Conservation (phyloP, 768 basidiomycete species). For the Boletus tomentosulus region DNA sequence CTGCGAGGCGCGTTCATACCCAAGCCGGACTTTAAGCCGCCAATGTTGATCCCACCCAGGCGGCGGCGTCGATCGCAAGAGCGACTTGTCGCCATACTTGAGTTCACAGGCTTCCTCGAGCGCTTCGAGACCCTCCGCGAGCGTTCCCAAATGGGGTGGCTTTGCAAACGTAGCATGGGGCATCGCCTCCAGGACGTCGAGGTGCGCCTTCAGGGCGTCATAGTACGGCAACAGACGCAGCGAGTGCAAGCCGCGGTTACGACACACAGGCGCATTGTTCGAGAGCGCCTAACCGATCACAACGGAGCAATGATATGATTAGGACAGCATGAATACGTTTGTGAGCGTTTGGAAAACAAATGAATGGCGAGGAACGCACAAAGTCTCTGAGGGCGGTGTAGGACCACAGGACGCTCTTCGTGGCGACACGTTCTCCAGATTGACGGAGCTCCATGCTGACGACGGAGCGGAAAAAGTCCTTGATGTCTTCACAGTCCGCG, state of each 20-base stretch:
- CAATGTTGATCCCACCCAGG: constrained; percentile 54
- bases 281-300: constrained; percentile 52
- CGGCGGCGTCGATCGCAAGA: constrained; percentile 27
- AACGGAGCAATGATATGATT: background rate
- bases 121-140: constrained; percentile 54
- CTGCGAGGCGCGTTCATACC: constrained; percentile 61
- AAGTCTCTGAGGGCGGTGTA: constrained; percentile 76
- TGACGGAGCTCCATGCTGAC: constrained; percentile 77
- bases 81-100: constrained; percentile 44
- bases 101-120: constrained; percentile 64
- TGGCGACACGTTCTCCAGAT: constrained; percentile 73
- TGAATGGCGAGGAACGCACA: constrained; percentile 34
- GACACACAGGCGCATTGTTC: constrained; percentile 63
- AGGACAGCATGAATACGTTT: no score
- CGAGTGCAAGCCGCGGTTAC: constrained; percentile 63
- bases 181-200: constrained; percentile 57
- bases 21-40: constrained; percentile 54
- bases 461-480: constrained; percentile 66
- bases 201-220: constrained; percentile 55
- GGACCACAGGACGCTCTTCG: constrained; percentile 76
- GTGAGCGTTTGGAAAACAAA: background rate
- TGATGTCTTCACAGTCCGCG: constrained; percentile 63
- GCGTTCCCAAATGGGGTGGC: constrained; percentile 59
- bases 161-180: constrained; percentile 56
- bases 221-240: constrained; percentile 59